These are phyloP conservation scores for Solanum chilense DNA, from an alignment of 257 asterid genomes.

Conservation along the genomic window DNA sequence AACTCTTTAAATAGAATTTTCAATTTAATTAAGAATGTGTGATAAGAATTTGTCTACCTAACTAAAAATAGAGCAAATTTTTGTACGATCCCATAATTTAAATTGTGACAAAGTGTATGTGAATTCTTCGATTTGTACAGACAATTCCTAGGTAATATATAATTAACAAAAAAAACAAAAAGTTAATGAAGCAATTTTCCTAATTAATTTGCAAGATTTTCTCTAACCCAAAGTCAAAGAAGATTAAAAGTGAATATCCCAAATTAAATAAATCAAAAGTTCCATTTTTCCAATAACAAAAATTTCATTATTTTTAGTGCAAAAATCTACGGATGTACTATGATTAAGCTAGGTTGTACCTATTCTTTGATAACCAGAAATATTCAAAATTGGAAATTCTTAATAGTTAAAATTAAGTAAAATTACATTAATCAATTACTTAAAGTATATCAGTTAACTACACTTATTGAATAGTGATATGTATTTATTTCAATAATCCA, in stretches of 20 bases:
- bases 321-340: no score
- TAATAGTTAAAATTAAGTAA: neutral
- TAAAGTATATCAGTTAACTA: neutral
- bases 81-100: no score
- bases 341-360: no score
- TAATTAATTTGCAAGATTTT: neutral
- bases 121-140: neutral
- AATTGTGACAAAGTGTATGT: neutral
- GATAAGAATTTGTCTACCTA: neutral
- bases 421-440: neutral
- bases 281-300: no score
- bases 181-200: neutral
- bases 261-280: neutral
- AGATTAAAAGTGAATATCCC: neutral
- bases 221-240: neutral
- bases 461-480: neutral
- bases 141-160: neutral
- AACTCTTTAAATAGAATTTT: no score
- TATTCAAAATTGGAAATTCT: neutral
- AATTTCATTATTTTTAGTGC: no score
- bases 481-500: neutral
- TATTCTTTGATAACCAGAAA: neutral
- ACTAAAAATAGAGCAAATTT: neutral
- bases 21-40: no score
- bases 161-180: no score